A percentile compares a stretch with the other conserved stretches of the same genome.
These are phyloP conservation scores for Gloeopeniophorella convolvens DNA, from an alignment of 768 basidiomycete genomes.

Conservation along the genomic window DNA sequence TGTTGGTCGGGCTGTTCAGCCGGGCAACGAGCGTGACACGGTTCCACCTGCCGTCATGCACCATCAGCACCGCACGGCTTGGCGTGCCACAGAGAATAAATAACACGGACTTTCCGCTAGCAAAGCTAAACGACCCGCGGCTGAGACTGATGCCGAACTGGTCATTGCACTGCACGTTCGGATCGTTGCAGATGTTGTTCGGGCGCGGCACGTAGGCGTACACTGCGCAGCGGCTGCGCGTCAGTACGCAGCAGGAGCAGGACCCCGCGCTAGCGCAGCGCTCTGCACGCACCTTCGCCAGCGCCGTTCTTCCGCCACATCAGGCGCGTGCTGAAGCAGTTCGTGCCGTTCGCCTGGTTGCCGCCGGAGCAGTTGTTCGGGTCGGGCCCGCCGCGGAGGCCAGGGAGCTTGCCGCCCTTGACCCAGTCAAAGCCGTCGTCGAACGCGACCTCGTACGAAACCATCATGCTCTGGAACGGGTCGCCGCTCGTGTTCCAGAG, in stretches of 20 bases:
- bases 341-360: slow-evolving; percentile 48
- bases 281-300: slow-evolving; percentile 55
- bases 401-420: slow-evolving; percentile 74
- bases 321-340: slow-evolving; percentile 67
- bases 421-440: slow-evolving; percentile 61
- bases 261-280: not conserved
- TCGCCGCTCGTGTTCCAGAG: slow-evolving; percentile 60
- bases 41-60: slow-evolving; percentile 46
- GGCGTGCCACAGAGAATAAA: slow-evolving; percentile 6
- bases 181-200: slow-evolving; percentile 50
- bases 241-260: not conserved
- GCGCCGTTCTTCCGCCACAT: slow-evolving; percentile 67
- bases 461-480: slow-evolving; percentile 57
- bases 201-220: slow-evolving; percentile 75
- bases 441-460: slow-evolving; percentile 73
- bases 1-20: slow-evolving; percentile 59
- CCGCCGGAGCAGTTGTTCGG: slow-evolving; percentile 67
- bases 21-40: slow-evolving; percentile 69
- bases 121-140: slow-evolving; percentile 59
- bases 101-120: slow-evolving; percentile 50
- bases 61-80: not conserved
- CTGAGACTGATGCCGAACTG: slow-evolving; percentile 68
- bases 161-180: slow-evolving; percentile 61
- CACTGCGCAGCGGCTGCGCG: no score
- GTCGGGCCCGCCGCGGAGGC: slow-evolving; percentile 61